phyloP scores from a whole-genome alignment of 2,329 filamentous ascomycete genomes.

The Phaeophleospora eucalypticola region DNA sequence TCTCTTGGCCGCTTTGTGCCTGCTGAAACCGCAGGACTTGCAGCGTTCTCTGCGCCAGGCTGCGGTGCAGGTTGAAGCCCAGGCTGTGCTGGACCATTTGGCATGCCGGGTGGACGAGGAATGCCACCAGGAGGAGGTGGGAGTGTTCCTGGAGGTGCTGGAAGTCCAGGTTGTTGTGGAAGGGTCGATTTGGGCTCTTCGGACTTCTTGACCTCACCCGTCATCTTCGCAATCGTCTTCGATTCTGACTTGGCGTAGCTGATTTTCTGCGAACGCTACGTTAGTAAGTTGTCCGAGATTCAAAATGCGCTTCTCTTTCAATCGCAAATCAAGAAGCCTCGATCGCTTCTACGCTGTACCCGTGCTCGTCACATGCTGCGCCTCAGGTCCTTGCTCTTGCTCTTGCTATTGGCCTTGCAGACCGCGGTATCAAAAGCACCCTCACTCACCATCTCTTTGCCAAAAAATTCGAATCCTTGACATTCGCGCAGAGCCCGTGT shows the following conservation, averaged over 20 bases:
- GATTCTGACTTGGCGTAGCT: slow-evolving; percentile 88
- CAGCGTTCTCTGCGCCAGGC: slow-evolving; percentile 44
- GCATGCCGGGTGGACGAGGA: slow-evolving; percentile 24
- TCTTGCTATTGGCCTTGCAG: neutral
- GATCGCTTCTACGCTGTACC: no score
- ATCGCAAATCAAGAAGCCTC: no score
- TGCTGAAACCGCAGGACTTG: slow-evolving; percentile 44
- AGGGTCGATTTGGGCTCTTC: slow-evolving; percentile 9
- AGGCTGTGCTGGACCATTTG: slow-evolving; percentile 22
- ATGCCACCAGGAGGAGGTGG: slow-evolving; percentile 24
- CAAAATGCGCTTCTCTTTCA: no score
- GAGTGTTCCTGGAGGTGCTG: slow-evolving; percentile 4
- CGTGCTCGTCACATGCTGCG: no score
- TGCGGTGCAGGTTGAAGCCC: slow-evolving; percentile 30
- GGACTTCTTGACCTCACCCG: slow-evolving; percentile 74
- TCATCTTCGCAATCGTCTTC: slow-evolving; percentile 81
- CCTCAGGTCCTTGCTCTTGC: neutral
- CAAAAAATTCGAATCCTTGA: slow-evolving; percentile 81
- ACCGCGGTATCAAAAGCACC: neutral
- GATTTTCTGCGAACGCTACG: slow-evolving; percentile 74
- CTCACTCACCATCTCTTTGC: slow-evolving; percentile 72
- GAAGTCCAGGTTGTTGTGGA: slow-evolving; percentile 14
- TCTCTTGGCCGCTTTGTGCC: slow-evolving; percentile 51
- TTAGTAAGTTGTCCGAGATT: no score
- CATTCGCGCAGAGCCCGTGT: slow-evolving; percentile 89